Base-by-base conservation (phyloP, 345 rosid genomes). In the Acer negundo region DNA sequence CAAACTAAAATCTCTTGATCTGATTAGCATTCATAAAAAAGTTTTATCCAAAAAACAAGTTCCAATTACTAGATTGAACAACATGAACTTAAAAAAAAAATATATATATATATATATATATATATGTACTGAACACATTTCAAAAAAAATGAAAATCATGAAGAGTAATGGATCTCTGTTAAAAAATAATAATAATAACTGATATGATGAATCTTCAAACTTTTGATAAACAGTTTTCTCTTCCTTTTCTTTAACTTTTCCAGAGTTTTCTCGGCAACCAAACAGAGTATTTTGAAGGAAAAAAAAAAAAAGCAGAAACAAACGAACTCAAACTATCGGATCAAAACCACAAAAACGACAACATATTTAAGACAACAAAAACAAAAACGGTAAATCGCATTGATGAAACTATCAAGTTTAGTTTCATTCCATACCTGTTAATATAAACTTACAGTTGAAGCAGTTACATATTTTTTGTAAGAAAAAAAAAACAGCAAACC, bases 191-290 rank as follows among this genome's bases (percentile, higher is more conserved):
- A 63, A 63, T 0, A 11, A 66, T 24, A 63, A 63, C 16, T 63
- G 26, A 70, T 47, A 23, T 7, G 16, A 24, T 8, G 59, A 47
- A 70, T 70, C 62, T 49, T 24, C 1, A 49, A 62, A 26, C 59
- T 75, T 78, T 78, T 65, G 42, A 74, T 15, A 65, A 55, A 35
- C 56, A 7, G 46, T 68, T 75, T 23, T 56, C 55, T 38, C 56
- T 65, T 28, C 28, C 59, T 51, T 38, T 72, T 20, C 10, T 5
- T 65, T 67, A 10, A 26, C 71, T 68, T 47, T 63, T 73, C 70
- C 67, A 13, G 66, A 47, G 62, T 10, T 76, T 78, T 81, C 84
- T 69, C 73, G 10, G 75, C 28, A 69, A 65, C 76, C 79, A 76
- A 81, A 64, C 74, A 75, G 67, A 63, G 62, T 44, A 20, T 62